Percentiles rank a stretch among this genome's conserved stretches.
These are phyloP conservation scores for Microbotryum lychnidis-dioicae DNA, from an alignment of 1,284 basidiomycete species.

Conservation along the genomic window DNA sequence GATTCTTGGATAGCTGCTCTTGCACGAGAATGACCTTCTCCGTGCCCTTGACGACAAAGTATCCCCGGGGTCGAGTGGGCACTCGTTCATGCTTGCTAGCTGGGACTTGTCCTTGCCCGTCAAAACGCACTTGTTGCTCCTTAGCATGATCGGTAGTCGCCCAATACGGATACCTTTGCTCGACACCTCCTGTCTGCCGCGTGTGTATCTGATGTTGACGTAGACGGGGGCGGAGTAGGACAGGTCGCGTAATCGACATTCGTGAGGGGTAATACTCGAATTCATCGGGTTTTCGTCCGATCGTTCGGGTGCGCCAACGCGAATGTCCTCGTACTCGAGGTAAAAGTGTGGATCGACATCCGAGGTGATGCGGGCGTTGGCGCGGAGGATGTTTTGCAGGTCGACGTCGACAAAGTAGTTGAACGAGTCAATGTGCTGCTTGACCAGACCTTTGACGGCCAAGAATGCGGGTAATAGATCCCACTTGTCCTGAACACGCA, in stretches of 20 bases:
- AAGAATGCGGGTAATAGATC: slow-evolving; percentile 87
- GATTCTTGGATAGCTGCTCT: slow-evolving; percentile 97
- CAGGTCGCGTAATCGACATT: slow-evolving; percentile 92
- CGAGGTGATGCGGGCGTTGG: slow-evolving; percentile 86
- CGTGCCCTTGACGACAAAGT: slow-evolving; percentile 98
- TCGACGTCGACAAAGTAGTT: slow-evolving; percentile 98
- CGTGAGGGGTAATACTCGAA: slow-evolving; percentile 86
- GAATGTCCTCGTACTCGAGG: slow-evolving; percentile 94
- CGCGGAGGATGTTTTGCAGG: slow-evolving; percentile 91
- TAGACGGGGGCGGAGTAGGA: slow-evolving; percentile 91
- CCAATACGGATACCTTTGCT: slow-evolving; percentile 81
- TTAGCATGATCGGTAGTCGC: slow-evolving; percentile 90
- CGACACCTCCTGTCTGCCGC: slow-evolving; percentile 81
- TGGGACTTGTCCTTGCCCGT: slow-evolving; percentile 68
- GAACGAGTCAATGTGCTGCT: slow-evolving; percentile 99
- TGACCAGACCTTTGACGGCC: slow-evolving; percentile 94
- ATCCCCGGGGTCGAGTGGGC: slow-evolving; percentile 98
- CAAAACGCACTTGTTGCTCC: slow-evolving; percentile 88
- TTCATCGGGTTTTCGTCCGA: slow-evolving; percentile 74
- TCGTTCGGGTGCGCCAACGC: slow-evolving; percentile 81
- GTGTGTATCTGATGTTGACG: slow-evolving; percentile 91
- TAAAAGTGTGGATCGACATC: slow-evolving; percentile 97
- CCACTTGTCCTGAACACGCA: slow-evolving; percentile 77
- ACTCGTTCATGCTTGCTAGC: slow-evolving; percentile 88
- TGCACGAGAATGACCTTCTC: slow-evolving; percentile 99